Evolutionary conservation across 805 yeast genomes (phyloP).

Genomic region (Blastobotrys mokoenaii): DNA sequence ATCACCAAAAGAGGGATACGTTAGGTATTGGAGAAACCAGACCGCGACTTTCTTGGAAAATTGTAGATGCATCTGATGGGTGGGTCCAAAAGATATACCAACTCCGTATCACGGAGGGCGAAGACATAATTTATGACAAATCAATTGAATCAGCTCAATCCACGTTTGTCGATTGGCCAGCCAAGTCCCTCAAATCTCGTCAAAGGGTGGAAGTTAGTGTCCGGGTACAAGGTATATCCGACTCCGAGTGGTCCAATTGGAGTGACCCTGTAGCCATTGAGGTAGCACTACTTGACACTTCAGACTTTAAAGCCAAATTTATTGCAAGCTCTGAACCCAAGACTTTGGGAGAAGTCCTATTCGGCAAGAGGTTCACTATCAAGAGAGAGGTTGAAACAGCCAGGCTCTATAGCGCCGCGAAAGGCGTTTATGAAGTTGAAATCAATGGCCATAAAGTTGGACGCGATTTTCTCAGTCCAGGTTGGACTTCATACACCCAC

Average conservation of each 20-base stretch:
- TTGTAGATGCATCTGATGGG: constrained; percentile 1
- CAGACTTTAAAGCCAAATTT: constrained; percentile 3
- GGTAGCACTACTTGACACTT: constrained; percentile 1
- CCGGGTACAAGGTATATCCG: constrained; percentile 2
- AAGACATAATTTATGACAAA: background rate
- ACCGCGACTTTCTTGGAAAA: constrained; percentile 8
- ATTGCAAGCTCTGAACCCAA: constrained; percentile 1
- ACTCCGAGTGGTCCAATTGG: constrained; percentile 5
- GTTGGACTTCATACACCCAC: constrained; percentile 24
- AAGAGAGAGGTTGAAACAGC: background rate
- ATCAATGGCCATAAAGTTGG: constrained; percentile 20
- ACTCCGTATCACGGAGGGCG: background rate
- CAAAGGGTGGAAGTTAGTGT: constrained; percentile 3
- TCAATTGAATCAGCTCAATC: constrained; percentile 4
- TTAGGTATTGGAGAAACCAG: constrained; percentile 6
- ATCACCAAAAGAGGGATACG: constrained; percentile 3
- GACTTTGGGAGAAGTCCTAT: constrained; percentile 3
- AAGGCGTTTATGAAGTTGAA: constrained; percentile 21
- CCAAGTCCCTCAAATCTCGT: constrained; percentile 3
- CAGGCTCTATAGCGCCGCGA: constrained; percentile 19
- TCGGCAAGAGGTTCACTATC: background rate
- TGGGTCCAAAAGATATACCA: constrained; percentile 6
- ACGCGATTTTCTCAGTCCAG: constrained; percentile 20
- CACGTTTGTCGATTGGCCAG: constrained; percentile 6
- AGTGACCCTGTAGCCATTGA: constrained; percentile 2